Percentiles rank a stretch among this genome's conserved stretches.
phyloP scores from a whole-genome alignment of 2,329 filamentous ascomycete species.

The Lachnellula willkommii region DNA sequence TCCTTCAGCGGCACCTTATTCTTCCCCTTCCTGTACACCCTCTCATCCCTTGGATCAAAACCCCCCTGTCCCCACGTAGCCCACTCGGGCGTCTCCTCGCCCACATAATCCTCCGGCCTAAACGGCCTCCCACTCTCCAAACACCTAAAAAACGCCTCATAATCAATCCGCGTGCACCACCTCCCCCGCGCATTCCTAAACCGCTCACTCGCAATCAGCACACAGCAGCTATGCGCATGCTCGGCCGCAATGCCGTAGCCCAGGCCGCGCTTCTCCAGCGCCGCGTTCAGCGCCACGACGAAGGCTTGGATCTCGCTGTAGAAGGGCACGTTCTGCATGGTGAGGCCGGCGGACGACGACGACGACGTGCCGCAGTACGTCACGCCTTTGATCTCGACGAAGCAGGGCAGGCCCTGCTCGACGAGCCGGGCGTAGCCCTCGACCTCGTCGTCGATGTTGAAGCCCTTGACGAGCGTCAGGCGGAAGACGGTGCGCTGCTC shows the following conservation, averaged over 20 bases:
- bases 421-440: slow-evolving; percentile 86
- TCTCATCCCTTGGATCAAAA: slow-evolving; percentile 83
- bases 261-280: slow-evolving; percentile 64
- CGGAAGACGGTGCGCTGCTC: slow-evolving; percentile 90
- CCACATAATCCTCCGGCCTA: slow-evolving; percentile 86
- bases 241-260: slow-evolving; percentile 89
- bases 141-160: slow-evolving; percentile 79
- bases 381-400: slow-evolving; percentile 93
- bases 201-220: slow-evolving; percentile 74
- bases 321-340: slow-evolving; percentile 97
- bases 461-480: slow-evolving; percentile 92
- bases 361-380: slow-evolving; percentile 93
- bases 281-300: slow-evolving; percentile 66
- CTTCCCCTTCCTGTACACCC: slow-evolving; percentile 81
- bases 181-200: slow-evolving; percentile 66
- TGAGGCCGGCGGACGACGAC: slow-evolving; percentile 76
- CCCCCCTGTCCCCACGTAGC: slow-evolving; percentile 91
- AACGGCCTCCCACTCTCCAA: slow-evolving; percentile 68
- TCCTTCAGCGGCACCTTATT: slow-evolving; percentile 27
- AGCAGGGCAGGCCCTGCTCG: slow-evolving; percentile 78
- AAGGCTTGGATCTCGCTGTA: slow-evolving; percentile 87
- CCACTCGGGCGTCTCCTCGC: slow-evolving; percentile 81
- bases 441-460: slow-evolving; percentile 93
- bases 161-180: slow-evolving; percentile 92
- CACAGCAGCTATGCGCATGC: slow-evolving; percentile 91